Evolutionary conservation across 148 eudicot genomes (phyloP).

Genomic region (Amaranthus cruentus): DNA sequence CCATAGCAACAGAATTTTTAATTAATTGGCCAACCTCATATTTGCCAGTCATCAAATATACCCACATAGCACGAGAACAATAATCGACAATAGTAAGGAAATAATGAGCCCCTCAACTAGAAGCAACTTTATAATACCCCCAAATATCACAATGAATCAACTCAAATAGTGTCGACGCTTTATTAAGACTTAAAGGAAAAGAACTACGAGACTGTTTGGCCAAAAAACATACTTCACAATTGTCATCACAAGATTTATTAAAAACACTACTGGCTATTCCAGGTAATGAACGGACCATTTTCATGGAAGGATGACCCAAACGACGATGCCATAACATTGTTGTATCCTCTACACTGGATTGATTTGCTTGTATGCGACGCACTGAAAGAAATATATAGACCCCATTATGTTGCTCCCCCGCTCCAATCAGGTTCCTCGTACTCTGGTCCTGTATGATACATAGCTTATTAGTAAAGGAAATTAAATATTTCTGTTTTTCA

Average conservation of each 20-base stretch:
- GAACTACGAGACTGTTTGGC: background rate
- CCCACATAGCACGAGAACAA: too few species aligned
- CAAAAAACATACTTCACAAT: background rate
- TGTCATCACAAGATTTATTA: background rate
- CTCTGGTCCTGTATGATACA: background rate
- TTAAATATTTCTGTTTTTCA: too few species aligned
- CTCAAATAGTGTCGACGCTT: background rate
- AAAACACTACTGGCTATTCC: background rate
- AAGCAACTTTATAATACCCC: background rate
- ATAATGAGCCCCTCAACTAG: background rate
- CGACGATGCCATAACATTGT: background rate
- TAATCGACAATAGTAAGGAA: background rate
- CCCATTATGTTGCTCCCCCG: background rate
- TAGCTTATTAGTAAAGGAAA: background rate
- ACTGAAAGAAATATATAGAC: background rate
- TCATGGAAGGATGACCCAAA: background rate
- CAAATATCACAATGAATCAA: background rate
- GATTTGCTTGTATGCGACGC: background rate
- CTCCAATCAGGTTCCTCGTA: background rate
- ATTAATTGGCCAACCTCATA: background rate
- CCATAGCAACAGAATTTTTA: background rate
- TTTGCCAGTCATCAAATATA: background rate
- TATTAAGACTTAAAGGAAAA: background rate
- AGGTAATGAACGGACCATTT: background rate
- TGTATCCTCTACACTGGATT: background rate